Conservation (phyloP, 2,329 filamentous ascomycete species). For the Arthrobotrys megalospora region DNA sequence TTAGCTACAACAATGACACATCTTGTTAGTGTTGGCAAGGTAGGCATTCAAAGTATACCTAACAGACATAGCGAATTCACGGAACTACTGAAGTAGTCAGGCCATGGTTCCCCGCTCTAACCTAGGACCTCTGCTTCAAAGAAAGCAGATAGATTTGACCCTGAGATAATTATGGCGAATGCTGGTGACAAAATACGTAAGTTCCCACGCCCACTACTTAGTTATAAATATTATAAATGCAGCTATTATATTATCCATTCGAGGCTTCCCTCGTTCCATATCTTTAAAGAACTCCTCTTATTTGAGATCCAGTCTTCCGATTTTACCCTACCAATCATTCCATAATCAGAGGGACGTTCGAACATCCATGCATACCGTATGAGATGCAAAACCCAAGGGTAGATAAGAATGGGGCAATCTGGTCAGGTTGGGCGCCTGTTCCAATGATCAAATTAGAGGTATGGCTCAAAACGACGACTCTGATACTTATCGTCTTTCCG, state of each 20-base stretch:
- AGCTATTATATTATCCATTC: too few species aligned
- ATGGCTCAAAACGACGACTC: conserved; percentile 60
- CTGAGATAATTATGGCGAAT: conserved; percentile 66
- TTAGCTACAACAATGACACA: conserved; percentile 51
- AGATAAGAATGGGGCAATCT: conserved; percentile 70
- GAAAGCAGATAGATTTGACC: conserved; percentile 67
- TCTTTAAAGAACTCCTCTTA: background rate
- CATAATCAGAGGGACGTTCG: conserved; percentile 75
- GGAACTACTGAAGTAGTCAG: background rate
- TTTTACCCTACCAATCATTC: conserved; percentile 78
- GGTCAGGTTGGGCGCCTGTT: conserved; percentile 71
- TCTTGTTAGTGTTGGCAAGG: conserved; percentile 62
- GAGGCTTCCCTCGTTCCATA: too few species aligned
- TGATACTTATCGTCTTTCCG: too few species aligned
- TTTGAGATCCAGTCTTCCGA: conserved; percentile 69
- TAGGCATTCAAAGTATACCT: background rate
- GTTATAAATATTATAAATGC: too few species aligned
- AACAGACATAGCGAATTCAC: too few species aligned
- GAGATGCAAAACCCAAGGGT: conserved; percentile 70
- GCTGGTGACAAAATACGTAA: conserved; percentile 71
- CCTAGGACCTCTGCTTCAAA: conserved; percentile 30
- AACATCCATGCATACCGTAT: conserved; percentile 76
- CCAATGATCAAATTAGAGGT: conserved; percentile 70
- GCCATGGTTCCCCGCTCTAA: background rate
- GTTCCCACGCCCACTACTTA: conserved; percentile 52